Evolutionary conservation across 345 rosid genomes (phyloP).

Genomic region (Carallia pectinifolia): DNA sequence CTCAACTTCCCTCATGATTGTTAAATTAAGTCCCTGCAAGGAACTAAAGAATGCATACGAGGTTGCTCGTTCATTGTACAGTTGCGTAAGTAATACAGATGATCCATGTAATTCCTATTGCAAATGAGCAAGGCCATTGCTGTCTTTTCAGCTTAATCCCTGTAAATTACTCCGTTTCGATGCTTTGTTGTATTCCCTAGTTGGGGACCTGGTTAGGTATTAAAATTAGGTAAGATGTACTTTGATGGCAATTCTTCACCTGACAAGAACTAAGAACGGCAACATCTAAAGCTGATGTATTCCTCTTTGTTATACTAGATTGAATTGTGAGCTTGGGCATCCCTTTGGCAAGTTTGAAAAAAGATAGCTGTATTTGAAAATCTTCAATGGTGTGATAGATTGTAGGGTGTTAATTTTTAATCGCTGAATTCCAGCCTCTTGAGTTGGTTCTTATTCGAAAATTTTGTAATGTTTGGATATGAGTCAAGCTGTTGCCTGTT

Average conservation of each 20-base stretch:
- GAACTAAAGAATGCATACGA: constrained; percentile 7
- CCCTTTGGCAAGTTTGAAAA: too few species aligned
- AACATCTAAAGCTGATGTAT: too few species aligned
- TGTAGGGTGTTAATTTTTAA: too few species aligned
- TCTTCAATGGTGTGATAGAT: too few species aligned
- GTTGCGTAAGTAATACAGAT: constrained; percentile 19
- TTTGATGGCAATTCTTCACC: constrained; percentile 10
- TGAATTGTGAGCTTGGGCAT: too few species aligned
- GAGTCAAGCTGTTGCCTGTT: too few species aligned
- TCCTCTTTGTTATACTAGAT: too few species aligned
- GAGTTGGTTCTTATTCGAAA: too few species aligned
- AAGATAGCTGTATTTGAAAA: too few species aligned
- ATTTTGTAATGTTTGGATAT: too few species aligned
- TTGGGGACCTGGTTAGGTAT: not conserved
- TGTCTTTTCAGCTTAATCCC: constrained; percentile 5
- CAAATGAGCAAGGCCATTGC: constrained; percentile 20
- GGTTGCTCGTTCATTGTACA: constrained; percentile 27
- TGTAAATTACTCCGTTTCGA: constrained; percentile 31
- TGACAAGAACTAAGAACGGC: not conserved
- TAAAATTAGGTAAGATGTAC: constrained; percentile 13
- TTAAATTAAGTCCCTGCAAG: constrained; percentile 10
- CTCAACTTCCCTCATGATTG: constrained; percentile 9
- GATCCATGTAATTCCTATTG: constrained; percentile 11
- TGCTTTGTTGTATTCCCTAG: constrained; percentile 5
- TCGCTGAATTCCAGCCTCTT: too few species aligned